Percentiles rank a stretch among this genome's conserved stretches.
Conservation (phyloP, 2,329 filamentous ascomycete genomes). For the Ophiostoma perfectum region DNA sequence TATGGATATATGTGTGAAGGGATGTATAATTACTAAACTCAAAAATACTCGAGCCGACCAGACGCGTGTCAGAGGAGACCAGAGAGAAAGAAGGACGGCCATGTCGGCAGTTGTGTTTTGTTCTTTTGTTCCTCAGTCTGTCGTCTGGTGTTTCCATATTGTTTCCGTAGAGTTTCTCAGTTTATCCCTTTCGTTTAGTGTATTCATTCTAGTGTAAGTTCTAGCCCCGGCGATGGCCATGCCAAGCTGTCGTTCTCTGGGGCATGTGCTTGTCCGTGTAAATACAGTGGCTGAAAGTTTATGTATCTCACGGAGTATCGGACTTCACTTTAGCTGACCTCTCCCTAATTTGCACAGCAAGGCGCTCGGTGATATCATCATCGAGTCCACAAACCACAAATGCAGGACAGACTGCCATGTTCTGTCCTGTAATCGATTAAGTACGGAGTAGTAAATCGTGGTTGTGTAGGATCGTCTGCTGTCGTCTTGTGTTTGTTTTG, state of each 20-base stretch:
- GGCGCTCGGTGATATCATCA: neutral
- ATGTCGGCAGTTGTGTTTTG: no score
- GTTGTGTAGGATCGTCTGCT: neutral
- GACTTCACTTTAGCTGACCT: neutral
- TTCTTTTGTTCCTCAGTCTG: no score
- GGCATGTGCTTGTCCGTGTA: neutral
- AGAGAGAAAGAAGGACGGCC: no score
- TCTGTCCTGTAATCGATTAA: neutral
- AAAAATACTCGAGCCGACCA: no score
- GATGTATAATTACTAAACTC: no score
- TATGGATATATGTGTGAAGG: no score
- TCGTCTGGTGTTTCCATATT: no score
- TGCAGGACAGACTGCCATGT: neutral
- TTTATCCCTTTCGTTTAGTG: neutral
- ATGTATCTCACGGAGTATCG: neutral
- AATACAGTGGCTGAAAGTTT: neutral
- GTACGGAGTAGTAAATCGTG: neutral
- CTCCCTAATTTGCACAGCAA: neutral
- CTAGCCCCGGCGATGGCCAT: conserved; percentile 7
- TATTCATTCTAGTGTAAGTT: neutral
- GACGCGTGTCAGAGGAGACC: no score
- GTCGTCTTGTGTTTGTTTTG: conserved; percentile 1
- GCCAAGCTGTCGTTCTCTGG: neutral
- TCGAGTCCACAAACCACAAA: neutral
- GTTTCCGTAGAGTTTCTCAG: neutral